A percentile compares a stretch with the other conserved stretches of the same genome.
Evolutionary conservation across 352 stramenopile genomes (phyloP).

Genomic region (Pythium monospermum): DNA sequence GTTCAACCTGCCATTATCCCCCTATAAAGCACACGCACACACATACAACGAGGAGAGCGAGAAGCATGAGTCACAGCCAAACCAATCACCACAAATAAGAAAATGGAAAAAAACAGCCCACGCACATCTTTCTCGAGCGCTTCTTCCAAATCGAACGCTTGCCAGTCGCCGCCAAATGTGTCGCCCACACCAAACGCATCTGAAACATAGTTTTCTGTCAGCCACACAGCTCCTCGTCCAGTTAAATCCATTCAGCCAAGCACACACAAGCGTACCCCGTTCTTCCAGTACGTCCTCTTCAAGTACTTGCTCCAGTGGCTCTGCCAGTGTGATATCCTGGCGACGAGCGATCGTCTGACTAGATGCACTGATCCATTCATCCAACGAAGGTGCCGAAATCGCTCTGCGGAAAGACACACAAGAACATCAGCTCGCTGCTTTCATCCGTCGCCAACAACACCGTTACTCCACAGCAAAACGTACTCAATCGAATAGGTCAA

Average conservation of each 20-base stretch:
- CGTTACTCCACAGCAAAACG: slow-evolving; percentile 13
- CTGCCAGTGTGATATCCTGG: slow-evolving; percentile 82
- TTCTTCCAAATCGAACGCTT: slow-evolving; percentile 80
- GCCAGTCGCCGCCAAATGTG: slow-evolving; percentile 77
- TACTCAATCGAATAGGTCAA: slow-evolving; percentile 85
- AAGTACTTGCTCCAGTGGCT: slow-evolving; percentile 44
- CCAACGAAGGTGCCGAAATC: slow-evolving; percentile 54
- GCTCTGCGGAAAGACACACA: slow-evolving; percentile 33
- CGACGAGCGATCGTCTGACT: slow-evolving; percentile 72
- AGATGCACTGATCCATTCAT: slow-evolving; percentile 77
- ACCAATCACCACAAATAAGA: neutral
- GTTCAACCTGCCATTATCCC: slow-evolving; percentile 35
- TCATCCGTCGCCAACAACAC: slow-evolving; percentile 1
- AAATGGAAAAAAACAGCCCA: neutral
- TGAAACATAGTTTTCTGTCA: no score
- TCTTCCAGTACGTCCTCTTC: slow-evolving; percentile 50
- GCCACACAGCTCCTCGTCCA: neutral
- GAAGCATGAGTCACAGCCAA: neutral
- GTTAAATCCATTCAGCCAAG: neutral
- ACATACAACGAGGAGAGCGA: neutral
- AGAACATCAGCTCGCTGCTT: neutral
- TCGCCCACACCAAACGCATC: slow-evolving; percentile 68
- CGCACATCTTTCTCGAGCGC: slow-evolving; percentile 40
- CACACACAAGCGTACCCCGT: slow-evolving; percentile 30
- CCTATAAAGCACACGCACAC: neutral